Evolutionary conservation across 2,329 filamentous ascomycete species (phyloP), one percentile per base, ranked within the genome.

Genomic region (Aspergillus sp.): DNA sequence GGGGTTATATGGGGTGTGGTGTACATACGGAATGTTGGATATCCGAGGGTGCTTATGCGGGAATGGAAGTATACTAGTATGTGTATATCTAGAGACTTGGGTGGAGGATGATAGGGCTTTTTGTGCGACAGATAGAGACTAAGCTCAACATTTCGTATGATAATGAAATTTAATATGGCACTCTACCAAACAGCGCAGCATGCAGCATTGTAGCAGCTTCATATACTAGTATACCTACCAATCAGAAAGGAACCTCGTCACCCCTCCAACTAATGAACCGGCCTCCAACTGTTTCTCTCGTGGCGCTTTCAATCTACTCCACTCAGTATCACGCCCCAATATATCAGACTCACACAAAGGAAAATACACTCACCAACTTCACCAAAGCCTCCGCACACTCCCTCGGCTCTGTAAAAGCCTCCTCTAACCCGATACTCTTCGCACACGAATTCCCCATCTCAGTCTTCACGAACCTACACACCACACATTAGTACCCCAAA

Each of bases 231-330:
- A 23, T 5, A 4, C 15, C 10, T 30, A 39, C 36, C n/a, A 17
- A 42, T 54, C n/a, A 55, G n/a, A 55, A 55, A 27, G 53, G 25
- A 19, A 55, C 19, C 0, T 55, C 41, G 5, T 47, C 7, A 6
- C 53, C 53, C n/a, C 23, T 55, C 3, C 17, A 30, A n/a, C 5
- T 47, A n/a, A 55, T 11, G 21, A 55, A 55, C 8, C 53, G 53
- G 8, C 53, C 53, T 8, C 53, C 53, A n/a, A 55, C 39, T 13
- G 39, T 44, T 25, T 55, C 41, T 21, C 53, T 55, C 25, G 53
- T 55, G 13, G 53, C 53, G n/a, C 53, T 19, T 23, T 47, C 53
- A 5, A 55, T 47, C 53, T 55, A 36, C 2, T 6, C 8, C 8
- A 21, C 15, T 19, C 10, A 32, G 44, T 36, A 55, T 11, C 41